Percentiles rank a stretch among this genome's conserved stretches.
phyloP scores from a whole-genome alignment of 2,329 filamentous ascomycete genomes.

The Xylariaceae sp. region DNA sequence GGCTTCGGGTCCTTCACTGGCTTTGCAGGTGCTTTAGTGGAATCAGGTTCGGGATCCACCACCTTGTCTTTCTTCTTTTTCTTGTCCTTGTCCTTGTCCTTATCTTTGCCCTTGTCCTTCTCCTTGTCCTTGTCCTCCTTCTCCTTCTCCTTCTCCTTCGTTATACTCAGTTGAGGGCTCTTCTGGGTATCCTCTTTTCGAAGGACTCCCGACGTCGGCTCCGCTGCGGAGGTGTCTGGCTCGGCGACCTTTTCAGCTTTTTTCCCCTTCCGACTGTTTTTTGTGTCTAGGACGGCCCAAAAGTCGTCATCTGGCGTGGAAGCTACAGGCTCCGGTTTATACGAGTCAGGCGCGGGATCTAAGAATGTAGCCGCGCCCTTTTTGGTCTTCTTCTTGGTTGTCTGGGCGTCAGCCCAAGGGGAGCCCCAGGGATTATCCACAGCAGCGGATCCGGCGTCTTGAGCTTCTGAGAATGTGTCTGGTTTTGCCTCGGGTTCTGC shows the following conservation, averaged over 20 bases:
- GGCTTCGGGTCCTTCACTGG: constrained; percentile 13
- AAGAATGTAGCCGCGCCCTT: constrained; percentile 31
- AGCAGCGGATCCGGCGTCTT: constrained; percentile 20
- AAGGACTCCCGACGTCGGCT: constrained; percentile 10
- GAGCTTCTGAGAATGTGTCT: constrained; percentile 22
- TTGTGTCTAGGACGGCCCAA: constrained; percentile 30
- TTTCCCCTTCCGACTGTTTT: constrained; percentile 32
- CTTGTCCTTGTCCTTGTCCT: constrained; percentile 17
- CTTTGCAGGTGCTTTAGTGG: constrained; percentile 7
- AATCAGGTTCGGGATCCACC: constrained; percentile 22
- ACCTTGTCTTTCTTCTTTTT: constrained; percentile 41
- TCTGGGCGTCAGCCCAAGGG: constrained; percentile 31
- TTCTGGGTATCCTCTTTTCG: constrained; percentile 19
- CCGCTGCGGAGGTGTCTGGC: constrained; percentile 12
- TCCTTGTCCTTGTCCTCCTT: constrained; percentile 12
- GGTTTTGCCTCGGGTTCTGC: constrained; percentile 33
- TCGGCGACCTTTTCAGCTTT: constrained; percentile 26
- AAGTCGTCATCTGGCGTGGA: constrained; percentile 29
- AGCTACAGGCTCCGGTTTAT: constrained; percentile 20
- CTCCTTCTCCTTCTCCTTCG: constrained; percentile 9
- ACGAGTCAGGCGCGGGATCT: constrained; percentile 13
- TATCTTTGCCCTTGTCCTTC: constrained; percentile 1
- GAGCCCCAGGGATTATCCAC: constrained; percentile 29
- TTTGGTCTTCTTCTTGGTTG: constrained; percentile 34
- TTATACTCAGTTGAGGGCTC: constrained; percentile 6